Base-by-base conservation (phyloP, 495 filamentous ascomycete genomes). In the Xylaria longipes region DNA sequence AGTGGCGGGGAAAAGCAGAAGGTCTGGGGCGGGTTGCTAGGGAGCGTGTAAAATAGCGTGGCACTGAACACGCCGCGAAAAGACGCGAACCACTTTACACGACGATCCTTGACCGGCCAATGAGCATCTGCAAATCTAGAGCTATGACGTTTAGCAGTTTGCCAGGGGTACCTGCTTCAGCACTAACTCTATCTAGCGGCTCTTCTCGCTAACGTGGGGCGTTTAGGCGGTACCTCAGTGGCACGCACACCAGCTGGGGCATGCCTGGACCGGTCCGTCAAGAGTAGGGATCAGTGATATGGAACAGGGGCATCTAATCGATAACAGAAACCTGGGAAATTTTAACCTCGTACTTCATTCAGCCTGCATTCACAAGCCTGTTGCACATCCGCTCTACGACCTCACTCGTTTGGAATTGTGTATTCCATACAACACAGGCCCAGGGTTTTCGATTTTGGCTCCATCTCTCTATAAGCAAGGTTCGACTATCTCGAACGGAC, bases 51-150 rank as follows among this genome's bases (percentile, higher is more conserved):
- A 63, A 68, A 70, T 45, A 48, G 69, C 65, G 72, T 64, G 52
- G 65, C 69, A 69, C 66, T 41, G 56, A 72, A 68, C 71, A 78
- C 75, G 75, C 74, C 76, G 74, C 77, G 77, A 77, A 74, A 75
- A 79, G 76, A 72, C 76, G 76, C 72, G 72, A 75, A 71, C 56
- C 46, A 64, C 69, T 71, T 71, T 71, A 71, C 69, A 71, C 62
- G 69, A 71, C 14, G n/a, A 50, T 41, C n/a, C 27, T 8, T 39
- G 20, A 1, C 52, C 20, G 25, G 52, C 68, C 68, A 70, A 70
- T 70, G 35, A n/a, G 22, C 31, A 39, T 2, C 14, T 33, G 31
- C 14, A 43, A 57, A 37, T 66, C 9, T 20, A 50, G 57, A 65
- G 68, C 58, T 64, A 66, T 71, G 69, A 71, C 62, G 69, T 66